Base-by-base conservation (phyloP, 192 early-diverging fungal species). In the Backusella circina region DNA sequence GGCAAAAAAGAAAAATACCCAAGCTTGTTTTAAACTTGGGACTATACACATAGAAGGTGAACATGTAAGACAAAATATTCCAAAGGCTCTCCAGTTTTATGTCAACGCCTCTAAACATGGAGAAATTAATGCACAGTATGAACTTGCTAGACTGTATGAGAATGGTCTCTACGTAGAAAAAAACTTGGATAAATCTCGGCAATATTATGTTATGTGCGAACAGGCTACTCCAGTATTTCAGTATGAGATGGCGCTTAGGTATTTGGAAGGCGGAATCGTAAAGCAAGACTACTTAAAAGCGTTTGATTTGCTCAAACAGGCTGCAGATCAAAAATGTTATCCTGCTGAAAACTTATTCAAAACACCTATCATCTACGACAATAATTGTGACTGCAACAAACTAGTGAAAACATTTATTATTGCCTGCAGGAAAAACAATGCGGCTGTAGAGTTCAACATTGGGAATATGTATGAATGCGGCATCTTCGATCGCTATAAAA, bases 271-370 rank as follows among this genome's bases (percentile, higher is more conserved):
- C 1, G 10, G 15, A 0, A 15, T 44, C 15, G 66, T 5, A 39
- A 38, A 26, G 33, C 71, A 70, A 37, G 73, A 13, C 72, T 77
- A 36, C 71, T 31, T 38, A 16, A 65, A 80, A 18, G 79, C 79
- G 0, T 76, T 74, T 51, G 66, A 33, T 5, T 80, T 73, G 12
- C 77, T 75, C 54, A 37, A 67, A 67, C 69, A 72, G 28, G 72
- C 71, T 21, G 75, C 75, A 2, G 3, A 4, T 18, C 23, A 70
- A 2, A 31, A 37, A 23, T 6, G 15, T 37, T 3, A 32, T 16
- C 18, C 2, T 9, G 36, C 32, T 15, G 8, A 6, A 37, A 12
- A 6, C 18, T 5, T 21, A 68, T 30, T 16, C 3, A 15, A 7
- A 33, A 23, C 30, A 68, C 32, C 21, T 21, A 18, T 16, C 15